Evolutionary conservation across 2,329 filamentous ascomycete genomes (phyloP).

Genomic region (Nigrospora sphaerica): DNA sequence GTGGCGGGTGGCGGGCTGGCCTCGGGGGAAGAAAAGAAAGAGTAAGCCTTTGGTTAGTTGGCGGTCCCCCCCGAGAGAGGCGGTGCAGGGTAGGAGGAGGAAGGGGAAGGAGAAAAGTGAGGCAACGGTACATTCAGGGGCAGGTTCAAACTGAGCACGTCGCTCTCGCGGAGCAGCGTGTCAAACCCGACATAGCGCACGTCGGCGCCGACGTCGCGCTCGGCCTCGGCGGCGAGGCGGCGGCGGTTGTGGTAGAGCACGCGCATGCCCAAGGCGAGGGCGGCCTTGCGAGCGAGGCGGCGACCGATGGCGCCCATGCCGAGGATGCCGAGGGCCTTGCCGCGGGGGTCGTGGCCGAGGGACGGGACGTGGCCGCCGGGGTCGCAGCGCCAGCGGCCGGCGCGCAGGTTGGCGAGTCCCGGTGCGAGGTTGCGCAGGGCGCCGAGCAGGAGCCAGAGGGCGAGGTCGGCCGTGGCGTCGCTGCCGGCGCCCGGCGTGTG

Average conservation of each 20-base stretch:
- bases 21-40: background rate
- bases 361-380: slow-evolving; percentile 34
- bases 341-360: slow-evolving; percentile 69
- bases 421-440: slow-evolving; percentile 68
- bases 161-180: slow-evolving; percentile 59
- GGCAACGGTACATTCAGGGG: slow-evolving; percentile 64
- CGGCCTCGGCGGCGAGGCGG: slow-evolving; percentile 41
- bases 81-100: background rate
- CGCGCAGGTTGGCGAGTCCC: slow-evolving; percentile 58
- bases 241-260: slow-evolving; percentile 70
- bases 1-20: slow-evolving; percentile 57
- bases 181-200: slow-evolving; percentile 61
- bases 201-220: slow-evolving; percentile 46
- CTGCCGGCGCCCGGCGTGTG: slow-evolving; percentile 78
- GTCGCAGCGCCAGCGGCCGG: slow-evolving; percentile 59
- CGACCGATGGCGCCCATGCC: slow-evolving; percentile 84
- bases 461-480: slow-evolving; percentile 75
- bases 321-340: slow-evolving; percentile 71
- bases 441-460: slow-evolving; percentile 75
- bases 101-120: background rate
- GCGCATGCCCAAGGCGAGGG: slow-evolving; percentile 67
- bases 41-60: background rate
- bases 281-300: slow-evolving; percentile 64
- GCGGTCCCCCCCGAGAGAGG: background rate
- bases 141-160: slow-evolving; percentile 74